These are phyloP conservation scores for Chenopodium quinoa DNA, from an alignment of 148 eudicot genomes.

Conservation along the genomic window DNA sequence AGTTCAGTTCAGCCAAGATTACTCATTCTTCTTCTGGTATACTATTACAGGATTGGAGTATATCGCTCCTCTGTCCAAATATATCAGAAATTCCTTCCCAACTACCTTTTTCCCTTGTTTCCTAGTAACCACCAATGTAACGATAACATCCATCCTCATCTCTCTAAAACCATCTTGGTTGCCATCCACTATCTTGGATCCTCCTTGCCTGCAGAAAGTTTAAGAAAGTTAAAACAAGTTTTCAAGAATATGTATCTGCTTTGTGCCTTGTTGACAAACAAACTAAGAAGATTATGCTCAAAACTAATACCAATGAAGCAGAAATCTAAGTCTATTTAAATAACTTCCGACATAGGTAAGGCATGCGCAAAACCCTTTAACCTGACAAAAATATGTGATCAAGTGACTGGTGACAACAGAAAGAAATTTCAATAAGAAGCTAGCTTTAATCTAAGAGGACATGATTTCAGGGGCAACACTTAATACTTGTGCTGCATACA, in stretches of 20 bases:
- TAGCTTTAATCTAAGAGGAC: neutral
- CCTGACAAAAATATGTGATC: neutral
- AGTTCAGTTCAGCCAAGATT: constrained; percentile 10
- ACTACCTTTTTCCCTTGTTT: constrained; percentile 57
- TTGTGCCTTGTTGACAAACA: neutral
- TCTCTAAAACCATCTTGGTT: constrained; percentile 83
- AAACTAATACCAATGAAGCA: neutral
- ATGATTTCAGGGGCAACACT: neutral
- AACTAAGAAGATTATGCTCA: neutral
- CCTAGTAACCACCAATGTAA: constrained; percentile 89
- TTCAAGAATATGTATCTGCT: neutral
- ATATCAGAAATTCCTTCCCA: constrained; percentile 81
- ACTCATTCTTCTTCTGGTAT: constrained; percentile 42
- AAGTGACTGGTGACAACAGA: neutral
- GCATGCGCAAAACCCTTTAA: neutral
- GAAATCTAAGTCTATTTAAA: neutral
- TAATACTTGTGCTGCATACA: neutral
- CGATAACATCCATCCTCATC: constrained; percentile 87
- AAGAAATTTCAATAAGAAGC: neutral
- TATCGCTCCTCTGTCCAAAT: constrained; percentile 63
- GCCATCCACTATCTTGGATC: constrained; percentile 95
- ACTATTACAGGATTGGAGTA: constrained; percentile 24
- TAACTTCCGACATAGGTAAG: neutral
- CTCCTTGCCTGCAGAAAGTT: constrained; percentile 64
- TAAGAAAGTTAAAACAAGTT: neutral